A percentile compares a stretch with the other conserved stretches of the same genome.
Conservation (phyloP, 2,329 filamentous ascomycete genomes). For the Cadophora gregata region DNA sequence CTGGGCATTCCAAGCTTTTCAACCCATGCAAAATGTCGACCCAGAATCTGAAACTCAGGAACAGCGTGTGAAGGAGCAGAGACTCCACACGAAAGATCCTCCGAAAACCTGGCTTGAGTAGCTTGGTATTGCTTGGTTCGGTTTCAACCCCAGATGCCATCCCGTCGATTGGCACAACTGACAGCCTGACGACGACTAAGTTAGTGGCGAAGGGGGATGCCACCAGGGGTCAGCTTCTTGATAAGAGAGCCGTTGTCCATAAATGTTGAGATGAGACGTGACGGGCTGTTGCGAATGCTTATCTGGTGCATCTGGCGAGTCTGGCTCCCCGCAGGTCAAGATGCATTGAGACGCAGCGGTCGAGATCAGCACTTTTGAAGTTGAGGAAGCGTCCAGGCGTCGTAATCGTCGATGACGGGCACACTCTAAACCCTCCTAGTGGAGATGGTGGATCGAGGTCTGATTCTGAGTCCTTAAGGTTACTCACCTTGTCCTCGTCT, state of each 20-base stretch:
- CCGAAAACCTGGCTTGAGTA: slow-evolving; percentile 3
- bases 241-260: not conserved
- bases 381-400: not conserved
- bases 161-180: not conserved
- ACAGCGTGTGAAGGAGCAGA: not conserved
- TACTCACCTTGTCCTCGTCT: not conserved
- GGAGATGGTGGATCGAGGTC: not conserved
- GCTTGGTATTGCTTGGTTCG: slow-evolving; percentile 12
- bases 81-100: not conserved
- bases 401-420: slow-evolving; percentile 4
- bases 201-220: not conserved
- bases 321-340: not conserved
- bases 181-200: not conserved
- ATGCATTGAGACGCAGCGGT: slow-evolving; percentile 1
- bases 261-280: slow-evolving; percentile 8
- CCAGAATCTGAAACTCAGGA: slow-evolving; percentile 14
- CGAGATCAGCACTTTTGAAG: slow-evolving; percentile 4
- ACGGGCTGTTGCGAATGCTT: not conserved
- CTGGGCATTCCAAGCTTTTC: slow-evolving; percentile 2
- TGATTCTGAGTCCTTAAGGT: not conserved
- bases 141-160: slow-evolving; percentile 19
- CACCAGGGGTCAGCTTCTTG: not conserved
- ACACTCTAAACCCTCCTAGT: not conserved
- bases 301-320: slow-evolving; percentile 3
- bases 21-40: slow-evolving; percentile 1